phyloP scores from a whole-genome alignment of 306 rosid species.

The Prosopis cineraria region DNA sequence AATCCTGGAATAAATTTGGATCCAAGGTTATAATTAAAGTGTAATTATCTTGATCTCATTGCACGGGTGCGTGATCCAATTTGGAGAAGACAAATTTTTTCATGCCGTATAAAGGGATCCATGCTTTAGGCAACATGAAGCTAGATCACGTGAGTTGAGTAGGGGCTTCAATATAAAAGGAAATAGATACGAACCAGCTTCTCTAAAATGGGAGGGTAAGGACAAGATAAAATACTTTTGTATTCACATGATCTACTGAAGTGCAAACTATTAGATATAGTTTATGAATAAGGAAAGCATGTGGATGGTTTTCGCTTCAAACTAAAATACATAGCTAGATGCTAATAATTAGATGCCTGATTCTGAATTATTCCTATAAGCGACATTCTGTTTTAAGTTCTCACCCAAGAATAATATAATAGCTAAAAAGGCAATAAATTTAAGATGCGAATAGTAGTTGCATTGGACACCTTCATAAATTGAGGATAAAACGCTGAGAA shows the following conservation, averaged over 20 bases:
- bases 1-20: neutral
- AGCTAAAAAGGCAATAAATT: neutral
- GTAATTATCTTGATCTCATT: constrained; percentile 15
- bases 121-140: neutral
- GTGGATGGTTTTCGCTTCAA: neutral
- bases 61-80: neutral
- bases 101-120: neutral
- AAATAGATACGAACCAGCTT: neutral
- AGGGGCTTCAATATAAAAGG: neutral
- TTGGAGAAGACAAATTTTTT: neutral
- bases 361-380: neutral
- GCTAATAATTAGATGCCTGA: neutral
- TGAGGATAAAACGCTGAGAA: neutral
- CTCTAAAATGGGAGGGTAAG: neutral
- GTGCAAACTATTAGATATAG: neutral
- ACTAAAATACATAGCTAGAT: neutral
- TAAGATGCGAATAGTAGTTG: too few relatives aligned
- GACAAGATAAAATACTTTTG: neutral
- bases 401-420: neutral
- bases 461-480: too few relatives aligned
- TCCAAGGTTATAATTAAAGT: constrained; percentile 1
- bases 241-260: neutral
- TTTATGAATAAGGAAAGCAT: neutral
- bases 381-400: neutral
- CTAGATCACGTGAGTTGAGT: neutral